Base-by-base conservation (phyloP, 768 basidiomycete genomes). In the Tulasnella sp. region DNA sequence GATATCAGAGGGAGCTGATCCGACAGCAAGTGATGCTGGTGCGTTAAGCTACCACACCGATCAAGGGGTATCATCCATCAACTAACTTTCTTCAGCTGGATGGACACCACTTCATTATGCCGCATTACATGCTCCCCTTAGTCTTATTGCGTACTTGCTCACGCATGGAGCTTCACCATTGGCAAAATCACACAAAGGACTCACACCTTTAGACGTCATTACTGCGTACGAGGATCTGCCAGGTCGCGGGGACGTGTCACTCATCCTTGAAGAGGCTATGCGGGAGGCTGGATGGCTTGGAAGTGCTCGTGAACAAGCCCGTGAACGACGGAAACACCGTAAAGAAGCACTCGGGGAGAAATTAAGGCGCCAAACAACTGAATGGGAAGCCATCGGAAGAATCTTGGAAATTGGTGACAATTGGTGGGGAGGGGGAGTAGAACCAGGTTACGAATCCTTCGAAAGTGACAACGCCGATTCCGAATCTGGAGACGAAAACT, bases 91-190 rank as follows among this genome's bases (percentile, higher is more conserved):
- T 54, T 32, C 59, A 95, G 91, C 77, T 54, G 92, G 93, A 29
- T 98, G 95, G 95, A 90, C 88, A 8, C 80, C 92, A 3, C 71
- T 99, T 10, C 93, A 96, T 60, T 82, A 93, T 67, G 89, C 93
- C 6, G 85, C 85, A 6, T 67, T 98, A 45, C 69, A 87, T 32
- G 79, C 88, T 10, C 90, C 93, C 28, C 86, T 92, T 2, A 91
- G 91, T 2, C 70, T 98, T 19, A 76, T 98, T 19, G 89, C 91
- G 0, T 83, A 89, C 70, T 72, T 99, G 20, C 81, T 98, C 67
- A 93, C 88, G 9, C 85, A 89, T 58, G 88, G 89, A 40, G 88
- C 87, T 56, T 90, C 88, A 22, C 79, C 86, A 0, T 79, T 86
- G 55, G 74, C 79, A 4, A 62, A 76, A 39, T 93, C 92, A 22